Evolutionary conservation across 345 rosid species (phyloP), one percentile per base, ranked within the genome.

Genomic region (Eutrema japonicum): DNA sequence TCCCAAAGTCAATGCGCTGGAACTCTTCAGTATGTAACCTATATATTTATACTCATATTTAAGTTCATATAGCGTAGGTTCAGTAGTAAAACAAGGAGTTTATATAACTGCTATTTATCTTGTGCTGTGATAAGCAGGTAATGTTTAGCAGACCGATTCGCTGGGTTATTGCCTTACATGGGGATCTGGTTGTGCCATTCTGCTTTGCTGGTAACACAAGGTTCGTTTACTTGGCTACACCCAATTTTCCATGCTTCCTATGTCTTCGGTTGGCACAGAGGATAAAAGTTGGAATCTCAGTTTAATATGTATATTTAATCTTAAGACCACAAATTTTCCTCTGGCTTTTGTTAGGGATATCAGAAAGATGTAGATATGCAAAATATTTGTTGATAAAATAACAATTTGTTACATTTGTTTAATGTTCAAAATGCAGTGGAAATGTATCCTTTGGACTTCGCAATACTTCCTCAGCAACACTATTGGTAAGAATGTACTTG

Each of bases 1-100:
- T 94, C 85, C 88, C 89, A 30, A 94, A 91, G 84, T 85, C 98
- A 7, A 94, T 94, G 97, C 95, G 95, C 36, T 94, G 98, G 98
- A 91, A 86, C 81, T 94, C 98, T 66, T 77, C 90, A 84, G 91
- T 95, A 77, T 16, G 68, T 75, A 26, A 52, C 40, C 18, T 35
- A 54, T 71, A 67, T 62, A 13, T 26, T 5, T 72, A 65, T 64
- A 35, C 66, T 54, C 47, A 49, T 41, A 49, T 66, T 10, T 40
- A 35, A 5, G 33, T 42, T 50, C 10, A 41, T 42, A 49, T 9
- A 56, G 54, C 46, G 22, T 6, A 38, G 50, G 46, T 14, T 47
- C 55, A 48, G 27, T 33, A 2, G 62, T 71, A 40, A 64, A 64
- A 55, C 35, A 51, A 33, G 37, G 46, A 3, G 35, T 70, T 48